Conservation (phyloP, 169 alveolate genomes). For the Cryptosporidium andersoni region DNA sequence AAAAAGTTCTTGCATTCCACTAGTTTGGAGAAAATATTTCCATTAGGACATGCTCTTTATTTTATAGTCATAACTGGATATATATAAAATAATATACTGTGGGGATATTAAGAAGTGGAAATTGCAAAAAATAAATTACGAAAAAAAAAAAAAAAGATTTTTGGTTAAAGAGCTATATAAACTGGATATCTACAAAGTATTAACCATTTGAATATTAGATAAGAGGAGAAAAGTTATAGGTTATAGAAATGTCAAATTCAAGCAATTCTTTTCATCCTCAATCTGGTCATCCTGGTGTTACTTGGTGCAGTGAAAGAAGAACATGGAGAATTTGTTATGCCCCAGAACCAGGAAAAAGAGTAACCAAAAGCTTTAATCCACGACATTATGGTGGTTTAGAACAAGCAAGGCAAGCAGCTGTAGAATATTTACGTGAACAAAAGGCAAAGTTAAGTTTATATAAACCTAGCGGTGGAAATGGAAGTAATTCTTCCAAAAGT, state of each 20-base stretch:
- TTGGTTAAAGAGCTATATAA: no score
- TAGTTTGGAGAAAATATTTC: background rate
- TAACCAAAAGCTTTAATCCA: slow-evolving; percentile 61
- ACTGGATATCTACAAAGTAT: no score
- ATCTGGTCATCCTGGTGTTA: slow-evolving; percentile 69
- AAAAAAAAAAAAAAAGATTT: background rate
- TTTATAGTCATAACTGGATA: background rate
- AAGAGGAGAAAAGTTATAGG: no score
- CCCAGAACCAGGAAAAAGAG: slow-evolving; percentile 66
- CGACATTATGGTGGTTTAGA: slow-evolving; percentile 67
- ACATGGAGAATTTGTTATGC: slow-evolving; percentile 69
- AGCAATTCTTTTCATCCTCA: slow-evolving; percentile 62
- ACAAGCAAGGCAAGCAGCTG: slow-evolving; percentile 63
- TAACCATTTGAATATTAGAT: no score
- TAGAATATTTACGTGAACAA: slow-evolving; percentile 55
- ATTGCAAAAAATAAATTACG: background rate
- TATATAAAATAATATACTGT: background rate
- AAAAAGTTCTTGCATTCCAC: background rate
- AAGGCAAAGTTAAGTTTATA: slow-evolving; percentile 68
- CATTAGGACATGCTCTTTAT: background rate
- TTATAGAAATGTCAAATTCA: slow-evolving; percentile 48
- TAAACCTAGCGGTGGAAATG: slow-evolving; percentile 30
- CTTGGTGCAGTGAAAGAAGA: slow-evolving; percentile 70
- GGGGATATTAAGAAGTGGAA: background rate
- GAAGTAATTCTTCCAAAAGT: slow-evolving; percentile 28